phyloP scores from a whole-genome alignment of 345 rosid species.

The Moricandia moricandioides region DNA sequence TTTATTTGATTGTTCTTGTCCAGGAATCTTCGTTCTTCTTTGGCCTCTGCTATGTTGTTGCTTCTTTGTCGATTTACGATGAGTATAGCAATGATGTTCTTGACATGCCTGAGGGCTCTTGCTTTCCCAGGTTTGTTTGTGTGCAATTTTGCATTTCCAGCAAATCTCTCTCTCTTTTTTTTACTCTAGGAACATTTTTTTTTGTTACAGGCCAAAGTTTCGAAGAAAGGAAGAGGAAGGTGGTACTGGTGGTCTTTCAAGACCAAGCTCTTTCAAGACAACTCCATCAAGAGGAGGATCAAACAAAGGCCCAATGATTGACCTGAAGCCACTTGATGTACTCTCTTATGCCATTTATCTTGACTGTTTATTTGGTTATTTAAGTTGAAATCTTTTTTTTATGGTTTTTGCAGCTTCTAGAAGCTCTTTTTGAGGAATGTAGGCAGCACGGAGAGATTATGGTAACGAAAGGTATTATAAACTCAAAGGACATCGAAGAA shows the following conservation, averaged over 20 bases:
- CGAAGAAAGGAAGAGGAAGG: constrained; percentile 35
- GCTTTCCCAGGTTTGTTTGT: constrained; percentile 61
- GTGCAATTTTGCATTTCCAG: constrained; percentile 12
- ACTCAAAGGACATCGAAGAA: constrained; percentile 72
- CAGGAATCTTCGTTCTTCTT: constrained; percentile 83
- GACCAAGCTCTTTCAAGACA: constrained; percentile 49
- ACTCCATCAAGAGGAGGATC: constrained; percentile 57
- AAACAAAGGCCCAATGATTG: constrained; percentile 49
- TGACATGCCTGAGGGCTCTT: constrained; percentile 94
- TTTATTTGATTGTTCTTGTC: neutral
- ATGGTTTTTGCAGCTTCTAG: constrained; percentile 52
- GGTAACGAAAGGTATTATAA: constrained; percentile 71
- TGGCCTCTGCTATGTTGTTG: constrained; percentile 78
- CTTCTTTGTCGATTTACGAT: constrained; percentile 83
- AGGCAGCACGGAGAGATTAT: constrained; percentile 55
- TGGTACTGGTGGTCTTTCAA: constrained; percentile 43
- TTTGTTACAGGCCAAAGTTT: constrained; percentile 49
- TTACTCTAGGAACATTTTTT: neutral
- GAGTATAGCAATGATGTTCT: constrained; percentile 93
- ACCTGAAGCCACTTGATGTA: constrained; percentile 83
- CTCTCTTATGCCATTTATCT: neutral
- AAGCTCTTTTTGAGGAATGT: constrained; percentile 59
- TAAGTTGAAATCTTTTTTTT: neutral
- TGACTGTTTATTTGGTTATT: neutral
- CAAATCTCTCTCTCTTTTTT: neutral